Evolutionary conservation across 352 stramenopile species (phyloP), one percentile per base, ranked within the genome.

Genomic region (Phytophthora tubulina): DNA sequence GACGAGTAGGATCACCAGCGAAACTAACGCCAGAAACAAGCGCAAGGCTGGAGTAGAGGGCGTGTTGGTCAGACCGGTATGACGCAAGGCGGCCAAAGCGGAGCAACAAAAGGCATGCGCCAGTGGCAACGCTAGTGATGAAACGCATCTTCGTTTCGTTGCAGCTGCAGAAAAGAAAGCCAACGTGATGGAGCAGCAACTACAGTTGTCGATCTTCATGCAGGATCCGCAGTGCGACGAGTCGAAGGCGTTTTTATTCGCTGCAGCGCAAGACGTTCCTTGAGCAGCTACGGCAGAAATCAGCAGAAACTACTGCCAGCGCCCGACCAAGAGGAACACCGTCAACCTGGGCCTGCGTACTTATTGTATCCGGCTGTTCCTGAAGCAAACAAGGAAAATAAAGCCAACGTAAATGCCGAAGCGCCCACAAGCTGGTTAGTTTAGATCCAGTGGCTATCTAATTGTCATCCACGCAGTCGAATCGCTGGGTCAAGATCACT

Each of bases 121-220:
- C 45, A 5, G 46, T 21, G 21, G 21, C 21, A 21, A 21, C 21
- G 21, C 21, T 21, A 21, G 36, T 27, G 58, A 17, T 57, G 36
- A 6, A 42, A 46, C 46, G n/a, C 32, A 68, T 8, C 49, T 55
- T 7, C 50, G 49, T 1, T 60, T 60, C 39, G 49, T 53, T 10
- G 38, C n/a, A n/a, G 38, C 51, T 11, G 33, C 51, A 9, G 41
- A 62, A 48, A 62, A 57, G 27, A 61, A 62, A 50, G 51, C 11
- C 2, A 45, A 7, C n/a, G 6, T 56, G 6, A 69, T 69, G 39
- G 41, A 69, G 32, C 39, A 62, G 14, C 52, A 62, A 10, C 27
- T 56, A 10, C 14, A 62, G 31, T 11, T 60, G 4, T 3, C 38
- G 2, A 61, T 56, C 32, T 55, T 62, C 17, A 57, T 69, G 51